Conservation (phyloP, 1,139 yeast genomes). For the Suhomyces maxii region DNA sequence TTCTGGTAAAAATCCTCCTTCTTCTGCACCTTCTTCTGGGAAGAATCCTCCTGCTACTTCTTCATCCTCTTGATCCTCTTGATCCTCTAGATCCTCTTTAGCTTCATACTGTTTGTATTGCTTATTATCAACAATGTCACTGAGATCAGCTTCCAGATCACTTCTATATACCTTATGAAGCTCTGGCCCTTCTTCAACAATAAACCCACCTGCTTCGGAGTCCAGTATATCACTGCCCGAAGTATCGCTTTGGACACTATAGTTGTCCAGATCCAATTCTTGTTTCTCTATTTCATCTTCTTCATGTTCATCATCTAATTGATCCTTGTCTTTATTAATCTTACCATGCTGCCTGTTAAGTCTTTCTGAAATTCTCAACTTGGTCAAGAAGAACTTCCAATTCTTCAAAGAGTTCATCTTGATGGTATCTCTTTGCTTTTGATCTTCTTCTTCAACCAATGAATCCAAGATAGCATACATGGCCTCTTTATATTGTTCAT, state of each 20-base stretch:
- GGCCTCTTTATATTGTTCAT: slow-evolving; percentile 65
- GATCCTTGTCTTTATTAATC: slow-evolving; percentile 24
- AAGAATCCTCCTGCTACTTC: background rate
- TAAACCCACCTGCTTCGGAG: slow-evolving; percentile 13
- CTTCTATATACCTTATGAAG: background rate
- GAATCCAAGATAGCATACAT: slow-evolving; percentile 56
- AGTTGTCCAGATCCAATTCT: slow-evolving; percentile 7
- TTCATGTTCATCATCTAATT: background rate
- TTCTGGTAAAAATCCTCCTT: slow-evolving; percentile 6
- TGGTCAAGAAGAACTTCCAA: slow-evolving; percentile 75
- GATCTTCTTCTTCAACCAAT: slow-evolving; percentile 55
- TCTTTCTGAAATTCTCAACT: slow-evolving; percentile 69
- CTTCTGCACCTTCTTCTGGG: background rate
- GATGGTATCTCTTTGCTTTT: slow-evolving; percentile 44
- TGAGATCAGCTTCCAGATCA: background rate
- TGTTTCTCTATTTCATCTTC: slow-evolving; percentile 6
- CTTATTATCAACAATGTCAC: background rate
- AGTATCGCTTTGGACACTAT: slow-evolving; percentile 13
- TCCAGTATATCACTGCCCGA: slow-evolving; percentile 10
- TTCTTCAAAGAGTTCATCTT: slow-evolving; percentile 57
- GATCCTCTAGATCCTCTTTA: slow-evolving; percentile 6
- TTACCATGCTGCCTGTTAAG: slow-evolving; percentile 66
- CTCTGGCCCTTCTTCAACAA: slow-evolving; percentile 6
- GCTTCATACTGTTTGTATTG: background rate
- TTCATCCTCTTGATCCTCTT: slow-evolving; percentile 5